A percentile compares a stretch with the other conserved stretches of the same genome.
These are phyloP conservation scores for Phytophthora quininea DNA, from an alignment of 352 stramenopile genomes.

Conservation along the genomic window DNA sequence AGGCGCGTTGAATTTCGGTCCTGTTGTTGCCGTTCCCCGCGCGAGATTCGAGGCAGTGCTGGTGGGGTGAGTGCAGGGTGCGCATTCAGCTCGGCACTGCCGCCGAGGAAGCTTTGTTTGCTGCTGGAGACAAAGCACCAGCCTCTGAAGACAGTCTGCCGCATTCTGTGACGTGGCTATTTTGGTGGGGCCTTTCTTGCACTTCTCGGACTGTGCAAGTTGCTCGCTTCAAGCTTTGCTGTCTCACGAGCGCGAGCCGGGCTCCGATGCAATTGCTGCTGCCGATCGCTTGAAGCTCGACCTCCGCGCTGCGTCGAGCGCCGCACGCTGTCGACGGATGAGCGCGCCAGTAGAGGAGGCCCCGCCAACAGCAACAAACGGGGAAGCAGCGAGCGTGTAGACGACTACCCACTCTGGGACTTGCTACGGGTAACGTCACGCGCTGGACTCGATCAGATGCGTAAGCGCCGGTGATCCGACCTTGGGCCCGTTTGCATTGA, in stretches of 20 bases:
- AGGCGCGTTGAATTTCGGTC: too few relatives aligned
- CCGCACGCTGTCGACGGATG: not conserved
- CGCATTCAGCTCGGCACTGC: not conserved
- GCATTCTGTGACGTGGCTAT: conserved; percentile 6
- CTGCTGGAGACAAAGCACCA: not conserved
- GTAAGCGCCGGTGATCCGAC: not conserved
- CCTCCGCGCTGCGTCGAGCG: not conserved
- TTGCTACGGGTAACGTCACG: not conserved
- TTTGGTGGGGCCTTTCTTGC: not conserved
- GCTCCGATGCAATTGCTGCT: not conserved
- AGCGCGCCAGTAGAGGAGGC: not conserved
- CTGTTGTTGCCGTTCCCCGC: too few relatives aligned
- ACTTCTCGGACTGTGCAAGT: not conserved
- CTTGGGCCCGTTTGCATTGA: not conserved
- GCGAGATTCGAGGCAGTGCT: too few relatives aligned
- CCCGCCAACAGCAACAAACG: conserved; percentile 8
- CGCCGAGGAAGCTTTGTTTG: not conserved
- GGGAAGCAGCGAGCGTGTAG: not conserved
- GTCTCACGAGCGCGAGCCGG: not conserved
- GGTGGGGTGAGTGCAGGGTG: not conserved
- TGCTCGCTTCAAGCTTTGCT: not conserved
- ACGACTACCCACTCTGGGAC: conserved; percentile 20
- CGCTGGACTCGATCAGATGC: not conserved
- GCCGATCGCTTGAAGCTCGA: not conserved
- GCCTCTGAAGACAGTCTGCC: too few relatives aligned